A percentile compares a stretch with the other conserved stretches of the same genome.
phyloP scores from a whole-genome alignment of 768 basidiomycete genomes.

The Pleurotus ostreatus region DNA sequence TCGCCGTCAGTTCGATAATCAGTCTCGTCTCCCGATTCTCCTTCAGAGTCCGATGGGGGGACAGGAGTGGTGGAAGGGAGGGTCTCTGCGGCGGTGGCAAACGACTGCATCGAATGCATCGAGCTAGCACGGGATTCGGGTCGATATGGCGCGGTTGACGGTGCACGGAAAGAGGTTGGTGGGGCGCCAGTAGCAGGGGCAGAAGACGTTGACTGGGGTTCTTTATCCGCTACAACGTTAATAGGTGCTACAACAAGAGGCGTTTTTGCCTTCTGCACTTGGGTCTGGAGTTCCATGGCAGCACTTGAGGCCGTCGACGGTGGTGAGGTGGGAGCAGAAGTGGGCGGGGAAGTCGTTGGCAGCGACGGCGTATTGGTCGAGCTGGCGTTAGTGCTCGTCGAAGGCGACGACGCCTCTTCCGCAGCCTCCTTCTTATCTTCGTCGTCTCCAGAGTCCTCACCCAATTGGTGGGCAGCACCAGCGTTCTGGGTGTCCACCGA shows the following conservation, averaged over 20 bases:
- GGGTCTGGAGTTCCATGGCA: neutral
- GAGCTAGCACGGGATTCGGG: slow-evolving; percentile 10
- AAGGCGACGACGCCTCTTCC: neutral
- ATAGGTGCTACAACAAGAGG: neutral
- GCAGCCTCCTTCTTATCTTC: neutral
- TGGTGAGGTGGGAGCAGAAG: slow-evolving; percentile 5
- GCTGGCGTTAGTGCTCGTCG: neutral
- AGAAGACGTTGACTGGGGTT: neutral
- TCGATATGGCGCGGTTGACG: slow-evolving; percentile 5
- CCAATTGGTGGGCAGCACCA: neutral
- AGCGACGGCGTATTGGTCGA: neutral
- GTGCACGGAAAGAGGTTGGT: slow-evolving; percentile 8
- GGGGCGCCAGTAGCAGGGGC: neutral
- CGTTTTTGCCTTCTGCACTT: neutral
- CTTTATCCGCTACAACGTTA: neutral
- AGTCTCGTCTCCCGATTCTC: neutral
- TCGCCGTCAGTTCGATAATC: neutral
- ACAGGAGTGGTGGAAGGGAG: neutral
- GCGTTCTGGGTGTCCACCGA: neutral
- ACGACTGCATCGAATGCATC: slow-evolving; percentile 7
- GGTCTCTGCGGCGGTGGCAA: slow-evolving; percentile 9
- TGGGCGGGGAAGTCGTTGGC: neutral
- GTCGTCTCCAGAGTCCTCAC: too few species aligned
- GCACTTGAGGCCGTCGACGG: neutral
- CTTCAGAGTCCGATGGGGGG: neutral